A percentile compares a stretch with the other conserved stretches of the same genome.
phyloP scores from a whole-genome alignment of 257 asterid species.

The Linaria vulgaris region DNA sequence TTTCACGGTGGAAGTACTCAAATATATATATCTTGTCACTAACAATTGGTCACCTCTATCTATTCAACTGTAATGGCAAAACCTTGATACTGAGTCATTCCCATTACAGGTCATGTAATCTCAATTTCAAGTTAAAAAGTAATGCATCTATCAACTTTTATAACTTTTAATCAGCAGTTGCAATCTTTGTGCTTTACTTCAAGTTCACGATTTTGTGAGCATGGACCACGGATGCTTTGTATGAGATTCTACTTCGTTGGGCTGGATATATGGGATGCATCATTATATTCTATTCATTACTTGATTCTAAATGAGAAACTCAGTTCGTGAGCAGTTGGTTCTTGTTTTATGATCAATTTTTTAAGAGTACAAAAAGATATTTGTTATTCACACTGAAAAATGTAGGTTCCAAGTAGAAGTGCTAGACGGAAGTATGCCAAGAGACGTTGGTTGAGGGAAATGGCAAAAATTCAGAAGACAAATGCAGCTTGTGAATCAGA shows the following conservation, averaged over 20 bases:
- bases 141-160: too few relatives aligned
- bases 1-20: slow-evolving; percentile 2
- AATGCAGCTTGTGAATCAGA: slow-evolving; percentile 54
- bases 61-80: background rate
- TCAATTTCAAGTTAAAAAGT: too few relatives aligned
- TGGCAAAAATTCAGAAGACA: slow-evolving; percentile 71
- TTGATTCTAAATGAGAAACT: slow-evolving; percentile 5
- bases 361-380: slow-evolving; percentile 15
- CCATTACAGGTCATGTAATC: slow-evolving; percentile 6
- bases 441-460: slow-evolving; percentile 70
- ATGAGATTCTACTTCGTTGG: slow-evolving; percentile 7
- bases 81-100: background rate
- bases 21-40: slow-evolving; percentile 3
- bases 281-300: background rate
- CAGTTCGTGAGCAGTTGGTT: slow-evolving; percentile 8
- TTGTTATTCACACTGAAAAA: slow-evolving; percentile 19
- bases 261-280: slow-evolving; percentile 12
- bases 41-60: background rate
- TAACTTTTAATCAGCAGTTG: background rate
- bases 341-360: slow-evolving; percentile 14
- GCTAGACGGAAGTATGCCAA: slow-evolving; percentile 64
- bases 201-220: too few relatives aligned
- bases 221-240: too few relatives aligned
- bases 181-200: slow-evolving; percentile 5
- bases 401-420: slow-evolving; percentile 80